Conservation (phyloP, 1,284 basidiomycete genomes). For the Apiotrichum sp. region DNA sequence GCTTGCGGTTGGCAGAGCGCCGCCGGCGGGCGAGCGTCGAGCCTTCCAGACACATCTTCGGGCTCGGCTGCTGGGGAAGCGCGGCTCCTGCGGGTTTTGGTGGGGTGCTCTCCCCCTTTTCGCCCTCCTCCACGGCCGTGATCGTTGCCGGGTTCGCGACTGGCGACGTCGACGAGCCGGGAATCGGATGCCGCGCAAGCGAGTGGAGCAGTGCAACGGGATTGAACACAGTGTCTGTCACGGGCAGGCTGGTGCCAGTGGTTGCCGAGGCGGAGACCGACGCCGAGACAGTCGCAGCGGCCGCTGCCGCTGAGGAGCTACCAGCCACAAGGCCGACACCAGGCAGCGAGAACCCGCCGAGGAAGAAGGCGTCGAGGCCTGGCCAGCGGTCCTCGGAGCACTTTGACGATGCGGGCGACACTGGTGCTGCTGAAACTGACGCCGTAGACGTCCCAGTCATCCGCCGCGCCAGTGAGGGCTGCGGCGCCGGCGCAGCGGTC, state of each 20-base stretch:
- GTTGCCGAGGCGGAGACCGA: background rate
- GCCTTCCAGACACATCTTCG: background rate
- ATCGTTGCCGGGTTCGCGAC: background rate
- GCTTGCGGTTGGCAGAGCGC: background rate
- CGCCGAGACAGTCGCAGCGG: background rate
- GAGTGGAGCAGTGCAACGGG: background rate
- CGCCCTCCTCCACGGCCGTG: background rate
- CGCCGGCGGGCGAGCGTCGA: background rate
- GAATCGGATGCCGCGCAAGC: background rate
- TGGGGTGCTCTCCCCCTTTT: too few species aligned
- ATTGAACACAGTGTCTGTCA: background rate
- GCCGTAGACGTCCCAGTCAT: background rate
- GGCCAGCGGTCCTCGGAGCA: background rate
- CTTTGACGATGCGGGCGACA: background rate
- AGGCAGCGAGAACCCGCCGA: background rate
- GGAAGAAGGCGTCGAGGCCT: background rate
- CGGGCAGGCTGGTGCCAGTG: background rate
- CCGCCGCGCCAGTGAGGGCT: background rate
- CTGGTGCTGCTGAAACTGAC: background rate
- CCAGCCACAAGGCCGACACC: background rate
- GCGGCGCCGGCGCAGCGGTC: background rate
- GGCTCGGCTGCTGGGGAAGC: background rate
- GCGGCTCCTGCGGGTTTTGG: background rate
- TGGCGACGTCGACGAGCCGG: background rate
- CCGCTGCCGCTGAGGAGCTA: too few species aligned